phyloP scores from a whole-genome alignment of 768 basidiomycete species.

The Psilocybe subaeruginosa region DNA sequence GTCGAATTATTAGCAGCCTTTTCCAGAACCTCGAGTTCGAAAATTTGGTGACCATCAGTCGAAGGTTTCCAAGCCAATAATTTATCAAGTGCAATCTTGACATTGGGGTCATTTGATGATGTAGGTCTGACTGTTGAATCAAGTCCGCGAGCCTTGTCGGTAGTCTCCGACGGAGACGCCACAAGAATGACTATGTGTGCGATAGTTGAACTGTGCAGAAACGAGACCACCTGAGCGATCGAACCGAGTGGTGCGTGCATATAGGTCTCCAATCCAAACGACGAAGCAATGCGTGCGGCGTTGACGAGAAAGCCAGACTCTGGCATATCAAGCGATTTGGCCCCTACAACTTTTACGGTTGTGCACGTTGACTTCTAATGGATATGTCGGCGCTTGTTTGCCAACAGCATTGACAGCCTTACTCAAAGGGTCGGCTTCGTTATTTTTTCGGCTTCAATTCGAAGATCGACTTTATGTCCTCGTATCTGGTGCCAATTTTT shows the following conservation, averaged over 20 bases:
- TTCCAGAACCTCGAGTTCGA: neutral
- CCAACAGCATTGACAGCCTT: neutral
- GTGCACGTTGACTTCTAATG: neutral
- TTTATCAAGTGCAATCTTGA: neutral
- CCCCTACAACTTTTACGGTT: neutral
- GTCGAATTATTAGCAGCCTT: neutral
- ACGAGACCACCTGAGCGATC: constrained; percentile 2
- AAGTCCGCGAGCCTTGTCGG: neutral
- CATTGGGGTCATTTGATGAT: neutral
- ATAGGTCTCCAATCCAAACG: neutral
- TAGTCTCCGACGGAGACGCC: neutral
- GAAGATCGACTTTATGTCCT: neutral
- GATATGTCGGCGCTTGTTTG: neutral
- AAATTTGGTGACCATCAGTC: neutral
- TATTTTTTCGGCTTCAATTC: neutral
- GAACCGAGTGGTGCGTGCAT: neutral
- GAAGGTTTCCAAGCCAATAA: neutral
- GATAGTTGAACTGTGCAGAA: neutral
- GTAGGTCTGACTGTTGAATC: neutral
- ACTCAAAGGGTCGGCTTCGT: neutral
- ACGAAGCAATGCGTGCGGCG: constrained; percentile 1
- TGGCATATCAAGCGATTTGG: neutral
- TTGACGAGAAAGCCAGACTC: neutral
- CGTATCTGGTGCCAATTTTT: neutral
- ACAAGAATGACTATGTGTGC: neutral